Evolutionary conservation across 2,329 filamentous ascomycete genomes (phyloP), one percentile per base, ranked within the genome.

Genomic region (Fusarium mangiferae): DNA sequence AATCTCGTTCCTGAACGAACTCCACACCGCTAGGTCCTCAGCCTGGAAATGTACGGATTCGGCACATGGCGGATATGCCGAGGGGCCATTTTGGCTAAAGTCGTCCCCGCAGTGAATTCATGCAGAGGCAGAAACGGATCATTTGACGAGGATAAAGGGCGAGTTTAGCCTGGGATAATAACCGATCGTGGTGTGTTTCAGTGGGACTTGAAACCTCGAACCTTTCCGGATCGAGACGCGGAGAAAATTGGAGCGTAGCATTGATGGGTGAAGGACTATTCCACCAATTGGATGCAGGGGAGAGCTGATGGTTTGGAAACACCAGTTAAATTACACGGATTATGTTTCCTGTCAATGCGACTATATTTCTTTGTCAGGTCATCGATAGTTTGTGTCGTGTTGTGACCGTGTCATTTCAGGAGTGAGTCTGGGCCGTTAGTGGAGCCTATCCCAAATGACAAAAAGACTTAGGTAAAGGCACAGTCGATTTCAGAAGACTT

Each of bases 171-270:
- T 57, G 59, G 35, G 20, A 44, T 26, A 62, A 62, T 62, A 62
- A 24, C 59, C 59, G 38, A 62, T 45, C 59, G 49, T 62, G 58
- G 59, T 36, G 49, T 62, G 49, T 38, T 62, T 66, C 63, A 66
- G 63, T 57, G 63, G 28, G 61, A 22, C 39, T 41, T 66, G 63
- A 66, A 66, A 66, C 61, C 61, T 57, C 61, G 12, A 48, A 22
- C 63, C 63, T 66, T 66, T 26, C 63, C 63, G 18, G 5, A 36
- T 66, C n/a, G 9, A 20, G 61, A 38, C 17, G 45, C 63, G 28
- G 61, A 66, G 35, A 35, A 57, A 45, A 28, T 49, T 36, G 14
- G 39, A n/a, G 51, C 12, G n/a, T 46, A 2, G 20, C 18, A 48
- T 22, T 24, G 14, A 26, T 35, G 20, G 1, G 9, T 9, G 14